Evolutionary conservation across 306 rosid species (phyloP), one percentile per base, ranked within the genome.

Genomic region (Abrus precatorius): DNA sequence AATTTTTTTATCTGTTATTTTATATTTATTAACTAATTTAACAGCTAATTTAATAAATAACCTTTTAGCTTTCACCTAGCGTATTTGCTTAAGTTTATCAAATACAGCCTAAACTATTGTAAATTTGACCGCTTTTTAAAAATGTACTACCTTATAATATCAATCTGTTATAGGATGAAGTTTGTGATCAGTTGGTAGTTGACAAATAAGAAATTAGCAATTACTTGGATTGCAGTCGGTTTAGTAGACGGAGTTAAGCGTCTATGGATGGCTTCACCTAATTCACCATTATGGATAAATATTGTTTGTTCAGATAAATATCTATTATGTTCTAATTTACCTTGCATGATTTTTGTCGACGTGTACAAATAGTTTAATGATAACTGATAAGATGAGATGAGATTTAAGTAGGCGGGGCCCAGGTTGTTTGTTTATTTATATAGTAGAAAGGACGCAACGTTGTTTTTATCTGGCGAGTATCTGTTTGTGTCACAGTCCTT

Each of bases 381-480:
- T 20, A 20, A 69, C 29, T 1, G 40, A 36, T 69, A 6, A 54
- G 84, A 57, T 84, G 10, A 69, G 84, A 28, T 0, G 8, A 36
- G 6, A 2, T 5, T 27, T 20, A 40, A 20, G 20, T 5, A 0
- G 63, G 73, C 30, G 72, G 80, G 84, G 9, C 57, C 79, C 75
- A 29, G 41, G 9, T 49, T 5, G 20, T 65, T 30, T 41, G 28
- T 75, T 30, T 41, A 9, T 6, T 12, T 27, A 28, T 7, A 53
- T 38, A 33, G 27, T 9, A 32, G 48, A 68, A 38, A 65, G 32
- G 62, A 20, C 8, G 41, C 48, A 20, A 34, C 8, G 52, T 29
- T 65, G 84, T 33, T 64, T 55, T 36, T 68, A 38, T 73, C 87
- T 20, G 27, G 7, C 14, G 30, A 69, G 52, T 38, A 50, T 14